Percentiles rank a stretch among this genome's conserved stretches.
phyloP scores from a whole-genome alignment of 1,284 basidiomycete species.

The Pseudozyma hubeiensis region DNA sequence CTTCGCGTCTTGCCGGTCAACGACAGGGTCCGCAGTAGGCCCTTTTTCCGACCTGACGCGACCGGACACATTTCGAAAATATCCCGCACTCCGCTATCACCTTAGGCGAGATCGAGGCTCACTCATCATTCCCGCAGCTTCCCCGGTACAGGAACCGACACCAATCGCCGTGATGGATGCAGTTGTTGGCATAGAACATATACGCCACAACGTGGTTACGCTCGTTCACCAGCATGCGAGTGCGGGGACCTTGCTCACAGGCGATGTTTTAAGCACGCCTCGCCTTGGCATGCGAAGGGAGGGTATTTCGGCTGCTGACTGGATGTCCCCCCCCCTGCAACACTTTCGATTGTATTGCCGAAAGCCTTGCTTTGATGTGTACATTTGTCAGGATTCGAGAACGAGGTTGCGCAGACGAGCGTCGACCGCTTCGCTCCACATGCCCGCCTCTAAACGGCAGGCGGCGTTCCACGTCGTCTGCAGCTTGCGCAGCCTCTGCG shows the following conservation, averaged over 20 bases:
- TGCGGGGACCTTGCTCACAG: constrained; percentile 1
- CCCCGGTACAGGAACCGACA: not conserved
- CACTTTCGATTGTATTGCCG: not conserved
- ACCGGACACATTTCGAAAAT: not conserved
- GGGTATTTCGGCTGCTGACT: constrained; percentile 2
- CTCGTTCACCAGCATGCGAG: constrained; percentile 1
- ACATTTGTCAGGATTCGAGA: constrained; percentile 24
- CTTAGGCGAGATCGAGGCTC: constrained; percentile 3
- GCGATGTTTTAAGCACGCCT: not conserved
- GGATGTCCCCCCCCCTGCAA: constrained; percentile 1
- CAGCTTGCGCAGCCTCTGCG: constrained; percentile 76
- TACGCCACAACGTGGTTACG: constrained; percentile 5
- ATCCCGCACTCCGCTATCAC: not conserved
- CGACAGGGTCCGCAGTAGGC: not conserved
- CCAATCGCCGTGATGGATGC: too few relatives aligned
- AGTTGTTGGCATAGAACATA: too few relatives aligned
- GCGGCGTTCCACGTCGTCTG: constrained; percentile 79
- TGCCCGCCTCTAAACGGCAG: constrained; percentile 82
- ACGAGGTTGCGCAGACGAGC: constrained; percentile 19
- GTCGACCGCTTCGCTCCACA: constrained; percentile 86
- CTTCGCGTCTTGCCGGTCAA: not conserved
- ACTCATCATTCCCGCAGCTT: constrained; percentile 1
- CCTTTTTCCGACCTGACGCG: not conserved
- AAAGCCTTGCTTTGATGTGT: not conserved
- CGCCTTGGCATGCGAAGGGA: not conserved